Evolutionary conservation across 192 early-diverging fungal genomes (phyloP).

Genomic region (Backusella australiensis): DNA sequence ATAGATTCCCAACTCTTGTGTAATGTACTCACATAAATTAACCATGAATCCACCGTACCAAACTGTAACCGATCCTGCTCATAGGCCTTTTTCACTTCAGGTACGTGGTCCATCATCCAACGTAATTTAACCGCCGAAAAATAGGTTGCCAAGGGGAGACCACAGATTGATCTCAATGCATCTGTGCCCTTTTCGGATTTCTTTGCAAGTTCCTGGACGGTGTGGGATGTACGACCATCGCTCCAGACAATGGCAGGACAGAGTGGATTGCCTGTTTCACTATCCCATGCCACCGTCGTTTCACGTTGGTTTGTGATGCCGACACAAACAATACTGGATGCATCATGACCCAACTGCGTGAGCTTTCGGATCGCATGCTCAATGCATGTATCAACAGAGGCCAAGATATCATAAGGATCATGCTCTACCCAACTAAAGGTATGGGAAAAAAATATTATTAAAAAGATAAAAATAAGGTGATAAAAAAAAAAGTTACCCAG

Average conservation of each 20-base stretch:
- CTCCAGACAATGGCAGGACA: slow-evolving; percentile 92
- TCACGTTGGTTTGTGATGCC: slow-evolving; percentile 97
- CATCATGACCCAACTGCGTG: slow-evolving; percentile 54
- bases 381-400: slow-evolving; percentile 67
- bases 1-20: background rate
- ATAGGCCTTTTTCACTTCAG: slow-evolving; percentile 68
- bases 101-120: slow-evolving; percentile 88
- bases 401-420: slow-evolving; percentile 74
- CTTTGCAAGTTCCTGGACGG: slow-evolving; percentile 61
- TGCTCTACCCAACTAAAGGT: slow-evolving; percentile 81
- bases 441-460: background rate
- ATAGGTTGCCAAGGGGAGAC: slow-evolving; percentile 88
- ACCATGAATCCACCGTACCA: slow-evolving; percentile 92
- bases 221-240: slow-evolving; percentile 77
- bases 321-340: slow-evolving; percentile 60
- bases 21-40: slow-evolving; percentile 71
- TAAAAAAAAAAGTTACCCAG: slow-evolving; percentile 47
- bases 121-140: slow-evolving; percentile 90
- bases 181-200: slow-evolving; percentile 39
- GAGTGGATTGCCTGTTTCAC: slow-evolving; percentile 70
- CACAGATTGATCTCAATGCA: slow-evolving; percentile 59
- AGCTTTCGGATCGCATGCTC: slow-evolving; percentile 62
- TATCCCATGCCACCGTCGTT: slow-evolving; percentile 91
- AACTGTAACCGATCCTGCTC: slow-evolving; percentile 73
- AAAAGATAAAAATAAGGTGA: background rate